Base-by-base conservation (phyloP, 805 yeast species). In the Lachancea lanzarotensis region DNA sequence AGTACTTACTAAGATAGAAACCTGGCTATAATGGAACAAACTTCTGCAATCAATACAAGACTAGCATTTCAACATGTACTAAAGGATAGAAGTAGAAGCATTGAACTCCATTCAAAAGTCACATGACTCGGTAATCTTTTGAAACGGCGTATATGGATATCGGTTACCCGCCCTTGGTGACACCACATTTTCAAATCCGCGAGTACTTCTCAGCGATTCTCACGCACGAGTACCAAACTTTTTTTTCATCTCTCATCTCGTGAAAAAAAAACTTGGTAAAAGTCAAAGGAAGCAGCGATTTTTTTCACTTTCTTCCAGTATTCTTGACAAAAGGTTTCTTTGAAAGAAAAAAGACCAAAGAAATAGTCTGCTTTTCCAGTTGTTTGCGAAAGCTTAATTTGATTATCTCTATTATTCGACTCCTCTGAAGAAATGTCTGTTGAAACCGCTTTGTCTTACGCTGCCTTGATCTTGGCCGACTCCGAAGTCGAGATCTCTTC, bases 391-490 rank as follows among this genome's bases (percentile, higher is more conserved):
- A 55, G 66, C 66, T 62, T 62, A 62, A 62, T 55, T 49, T 53
- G 66, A 62, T 62, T 62, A 62, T 60, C 62, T 62, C 62, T 60
- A 59, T 62, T 60, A 59, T 44, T 46, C 61, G 55, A 54, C 39
- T 35, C 27, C 34, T 30, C 42, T 45, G 41, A 50, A 42, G 46
- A 62, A 71, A 84, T 85, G 93, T 84, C 95, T 72, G 60, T 69
- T 52, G 95, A 89, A 80, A 80, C 95, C 67, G 82, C 91, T 69
- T 87, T 88, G 69, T 85, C 96, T 63, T 89, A 88, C 85, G 98
- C 98, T 72, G 96, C 98, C 69, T 82, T 91, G 74, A 89, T 91
- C 77, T 81, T 91, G 74, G 96, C 97, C 60, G 98, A 91, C 70
- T 87, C 97, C 67, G 96, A 88, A 67, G 76, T 88, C 68, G 96